These are phyloP conservation scores for Psophocarpus tetragonolobus DNA, from an alignment of 306 rosid genomes.

Conservation along the genomic window DNA sequence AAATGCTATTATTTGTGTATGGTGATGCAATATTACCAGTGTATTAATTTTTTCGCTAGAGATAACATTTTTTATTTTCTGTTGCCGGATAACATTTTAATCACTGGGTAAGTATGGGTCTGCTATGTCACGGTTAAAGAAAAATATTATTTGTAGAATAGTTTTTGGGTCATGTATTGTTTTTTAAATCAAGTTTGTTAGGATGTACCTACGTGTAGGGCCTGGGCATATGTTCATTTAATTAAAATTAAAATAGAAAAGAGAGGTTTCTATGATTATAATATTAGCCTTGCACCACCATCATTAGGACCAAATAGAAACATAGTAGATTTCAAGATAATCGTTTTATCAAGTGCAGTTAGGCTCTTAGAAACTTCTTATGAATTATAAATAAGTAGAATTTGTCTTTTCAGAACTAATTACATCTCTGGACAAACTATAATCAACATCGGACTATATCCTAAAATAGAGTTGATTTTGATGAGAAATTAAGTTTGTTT, in stretches of 20 bases:
- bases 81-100: background rate
- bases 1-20: background rate
- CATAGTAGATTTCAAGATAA: background rate
- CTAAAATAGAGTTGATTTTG: background rate
- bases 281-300: background rate
- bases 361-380: conserved; percentile 26
- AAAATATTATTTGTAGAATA: background rate
- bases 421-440: background rate
- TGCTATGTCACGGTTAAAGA: conserved; percentile 19
- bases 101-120: background rate
- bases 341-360: background rate
- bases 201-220: conserved; percentile 26
- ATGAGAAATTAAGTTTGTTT: too few species aligned
- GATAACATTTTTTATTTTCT: too few species aligned
- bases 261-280: background rate
- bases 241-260: background rate
- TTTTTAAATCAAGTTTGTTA: background rate
- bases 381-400: background rate
- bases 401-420: background rate
- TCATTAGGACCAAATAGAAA: conserved; percentile 14
- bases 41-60: background rate
- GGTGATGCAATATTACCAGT: background rate
- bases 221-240: background rate
- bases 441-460: background rate
- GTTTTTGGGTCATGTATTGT: background rate